Conservation (phyloP, 2,329 filamentous ascomycete genomes). For the Phaeomoniella chlamydospora region DNA sequence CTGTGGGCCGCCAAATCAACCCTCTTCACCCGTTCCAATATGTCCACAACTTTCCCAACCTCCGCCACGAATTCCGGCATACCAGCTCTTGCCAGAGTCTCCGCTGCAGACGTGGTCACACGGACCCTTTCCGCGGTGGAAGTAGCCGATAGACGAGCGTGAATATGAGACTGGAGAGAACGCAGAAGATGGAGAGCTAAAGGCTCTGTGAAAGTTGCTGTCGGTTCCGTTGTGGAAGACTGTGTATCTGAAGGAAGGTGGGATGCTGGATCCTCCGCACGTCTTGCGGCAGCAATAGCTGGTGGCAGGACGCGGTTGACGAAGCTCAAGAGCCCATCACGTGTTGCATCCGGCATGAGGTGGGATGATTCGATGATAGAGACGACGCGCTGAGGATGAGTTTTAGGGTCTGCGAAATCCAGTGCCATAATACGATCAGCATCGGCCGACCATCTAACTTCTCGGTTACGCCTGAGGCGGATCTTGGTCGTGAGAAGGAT, state of each 20-base stretch:
- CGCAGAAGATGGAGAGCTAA: slow-evolving; percentile 46
- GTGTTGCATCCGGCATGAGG: slow-evolving; percentile 30
- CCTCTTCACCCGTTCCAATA: slow-evolving; percentile 39
- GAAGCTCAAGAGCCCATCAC: slow-evolving; percentile 29
- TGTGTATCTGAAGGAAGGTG: background rate
- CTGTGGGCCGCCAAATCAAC: slow-evolving; percentile 46
- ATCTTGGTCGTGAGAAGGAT: slow-evolving; percentile 53
- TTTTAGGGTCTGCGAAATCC: slow-evolving; percentile 21
- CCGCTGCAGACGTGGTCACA: slow-evolving; percentile 41
- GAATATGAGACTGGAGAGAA: slow-evolving; percentile 40
- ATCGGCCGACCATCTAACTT: slow-evolving; percentile 49
- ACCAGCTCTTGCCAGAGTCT: slow-evolving; percentile 43
- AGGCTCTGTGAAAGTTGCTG: slow-evolving; percentile 36
- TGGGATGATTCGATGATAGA: slow-evolving; percentile 32
- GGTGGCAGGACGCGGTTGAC: slow-evolving; percentile 39
- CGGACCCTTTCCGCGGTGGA: slow-evolving; percentile 45
- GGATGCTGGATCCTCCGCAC: slow-evolving; percentile 1
- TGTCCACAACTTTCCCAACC: slow-evolving; percentile 44
- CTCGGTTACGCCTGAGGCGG: slow-evolving; percentile 48
- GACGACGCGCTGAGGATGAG: slow-evolving; percentile 24
- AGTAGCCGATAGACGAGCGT: slow-evolving; percentile 41
- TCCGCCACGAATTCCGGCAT: slow-evolving; percentile 48
- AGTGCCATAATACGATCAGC: slow-evolving; percentile 43
- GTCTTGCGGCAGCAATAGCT: slow-evolving; percentile 25
- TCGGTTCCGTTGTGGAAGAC: slow-evolving; percentile 12